Evolutionary conservation across 495 filamentous ascomycete species (phyloP), one percentile per base, ranked within the genome.

Genomic region (Sordaria brevicollis): DNA sequence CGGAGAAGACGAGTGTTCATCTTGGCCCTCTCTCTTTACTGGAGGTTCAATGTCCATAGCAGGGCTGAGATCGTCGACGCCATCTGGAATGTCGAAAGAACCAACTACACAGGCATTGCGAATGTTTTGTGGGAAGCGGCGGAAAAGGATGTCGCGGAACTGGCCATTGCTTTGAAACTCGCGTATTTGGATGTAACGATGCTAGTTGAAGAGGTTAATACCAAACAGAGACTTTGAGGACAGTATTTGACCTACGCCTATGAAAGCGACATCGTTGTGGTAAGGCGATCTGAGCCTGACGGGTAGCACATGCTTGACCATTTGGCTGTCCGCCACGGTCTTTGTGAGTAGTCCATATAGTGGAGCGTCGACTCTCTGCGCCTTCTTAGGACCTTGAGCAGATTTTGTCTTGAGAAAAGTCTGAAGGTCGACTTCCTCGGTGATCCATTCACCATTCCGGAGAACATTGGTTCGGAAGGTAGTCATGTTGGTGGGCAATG

Each of bases 191-290:
- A 93, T 83, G 75, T 82, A 87, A 62, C 88, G 81, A 68, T 91
- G 85, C 88, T 90, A 74, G 25, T 35, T 49, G 17, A 33, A 31
- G 35, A 72, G 67, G 76, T 82, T 66, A 82, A 79, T 34, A 1
- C 29, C 21, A 54, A 57, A 65, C 65, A 43, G n/a, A 72, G 34
- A 19, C 8, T 33, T 31, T 17, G 41, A 34, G 49, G 57, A 71
- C 68, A 39, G 41, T 68, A n/a, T 54, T 54, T 19, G 35, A 67
- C 89, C 78, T 78, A 93, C 91, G 39, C 91, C 89, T 65, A 99
- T 86, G 71, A 97, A 93, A n/a, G 93, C 89, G 71, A 97, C 91
- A 83, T 99, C 94, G 68, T 96, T 94, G 68, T 88, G 84, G 9
- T 85, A 76, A 65, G 82, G 80, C 69, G 87, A 87, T 54, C 93